Conservation (phyloP, 2,329 filamentous ascomycete species). For the Trichothecium roseum region DNA sequence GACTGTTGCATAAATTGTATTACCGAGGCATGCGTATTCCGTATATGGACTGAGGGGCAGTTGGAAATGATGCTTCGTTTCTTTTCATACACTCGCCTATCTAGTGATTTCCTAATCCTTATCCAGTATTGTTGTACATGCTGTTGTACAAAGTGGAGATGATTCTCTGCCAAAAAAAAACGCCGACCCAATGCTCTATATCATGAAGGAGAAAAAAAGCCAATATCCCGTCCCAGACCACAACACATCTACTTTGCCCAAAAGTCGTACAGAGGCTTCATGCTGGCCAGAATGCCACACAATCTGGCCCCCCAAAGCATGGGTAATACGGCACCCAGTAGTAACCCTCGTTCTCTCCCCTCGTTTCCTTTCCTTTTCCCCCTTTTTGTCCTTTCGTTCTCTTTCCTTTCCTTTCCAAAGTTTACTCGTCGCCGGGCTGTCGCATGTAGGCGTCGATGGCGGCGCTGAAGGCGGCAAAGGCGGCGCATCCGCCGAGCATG, state of each 20-base stretch:
- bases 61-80: too few species aligned
- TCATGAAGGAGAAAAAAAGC: constrained; percentile 12
- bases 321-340: too few species aligned
- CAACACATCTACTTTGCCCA: too few species aligned
- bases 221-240: constrained; percentile 5
- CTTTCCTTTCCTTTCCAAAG: constrained; percentile 2
- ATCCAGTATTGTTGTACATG: background rate
- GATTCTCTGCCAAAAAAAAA: constrained; percentile 8
- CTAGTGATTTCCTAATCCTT: too few species aligned
- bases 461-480: constrained; percentile 85
- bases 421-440: constrained; percentile 55
- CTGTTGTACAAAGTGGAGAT: constrained; percentile 1
- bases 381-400: constrained; percentile 1
- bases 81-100: too few species aligned
- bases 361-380: constrained; percentile 7
- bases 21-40: too few species aligned
- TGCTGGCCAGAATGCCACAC: too few species aligned
- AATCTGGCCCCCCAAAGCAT: too few species aligned
- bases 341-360: too few species aligned
- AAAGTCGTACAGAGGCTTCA: too few species aligned
- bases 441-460: constrained; percentile 91
- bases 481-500: constrained; percentile 75
- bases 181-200: constrained; percentile 10
- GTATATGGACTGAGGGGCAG: too few species aligned
- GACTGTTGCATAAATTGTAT: too few species aligned